Percentiles rank a stretch among this genome's conserved stretches.
Evolutionary conservation across 139 green algal genomes (phyloP).

Genomic region (Tetraselmis striata): DNA sequence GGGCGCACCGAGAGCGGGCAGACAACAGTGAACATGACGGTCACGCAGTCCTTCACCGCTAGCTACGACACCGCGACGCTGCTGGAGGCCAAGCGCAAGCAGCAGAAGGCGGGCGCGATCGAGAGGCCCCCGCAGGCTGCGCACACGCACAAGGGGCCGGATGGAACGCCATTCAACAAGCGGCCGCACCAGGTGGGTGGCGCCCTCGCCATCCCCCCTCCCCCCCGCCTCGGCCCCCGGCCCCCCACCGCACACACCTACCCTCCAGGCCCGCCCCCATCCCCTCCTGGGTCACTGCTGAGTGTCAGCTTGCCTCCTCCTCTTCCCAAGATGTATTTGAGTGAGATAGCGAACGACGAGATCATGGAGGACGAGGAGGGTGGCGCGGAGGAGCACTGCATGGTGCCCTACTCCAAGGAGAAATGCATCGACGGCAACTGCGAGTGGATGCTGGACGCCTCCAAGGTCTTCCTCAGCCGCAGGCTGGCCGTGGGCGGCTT

Average conservation of each 20-base stretch:
- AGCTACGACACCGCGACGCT: background rate
- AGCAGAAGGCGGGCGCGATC: background rate
- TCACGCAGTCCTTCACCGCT: background rate
- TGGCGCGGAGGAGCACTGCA: background rate
- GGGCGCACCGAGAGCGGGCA: background rate
- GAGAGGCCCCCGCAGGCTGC: background rate
- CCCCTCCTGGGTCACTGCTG: no score
- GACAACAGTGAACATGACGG: background rate
- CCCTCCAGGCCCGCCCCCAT: no score
- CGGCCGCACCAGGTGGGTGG: background rate
- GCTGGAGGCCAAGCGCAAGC: background rate
- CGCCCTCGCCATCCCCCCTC: no score
- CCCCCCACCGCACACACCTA: no score
- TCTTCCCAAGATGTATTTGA: background rate
- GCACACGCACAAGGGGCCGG: background rate
- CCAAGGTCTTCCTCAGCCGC: constrained; percentile 28
- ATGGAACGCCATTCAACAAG: background rate
- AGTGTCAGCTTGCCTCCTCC: background rate
- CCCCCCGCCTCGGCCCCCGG: no score
- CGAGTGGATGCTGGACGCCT: constrained; percentile 42
- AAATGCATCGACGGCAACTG: background rate
- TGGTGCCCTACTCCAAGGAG: background rate
- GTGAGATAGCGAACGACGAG: background rate
- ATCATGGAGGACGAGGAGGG: background rate
- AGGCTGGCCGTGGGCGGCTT: constrained; percentile 53